Evolutionary conservation across 805 yeast genomes (phyloP).

Genomic region (Metschnikowia borealis): DNA sequence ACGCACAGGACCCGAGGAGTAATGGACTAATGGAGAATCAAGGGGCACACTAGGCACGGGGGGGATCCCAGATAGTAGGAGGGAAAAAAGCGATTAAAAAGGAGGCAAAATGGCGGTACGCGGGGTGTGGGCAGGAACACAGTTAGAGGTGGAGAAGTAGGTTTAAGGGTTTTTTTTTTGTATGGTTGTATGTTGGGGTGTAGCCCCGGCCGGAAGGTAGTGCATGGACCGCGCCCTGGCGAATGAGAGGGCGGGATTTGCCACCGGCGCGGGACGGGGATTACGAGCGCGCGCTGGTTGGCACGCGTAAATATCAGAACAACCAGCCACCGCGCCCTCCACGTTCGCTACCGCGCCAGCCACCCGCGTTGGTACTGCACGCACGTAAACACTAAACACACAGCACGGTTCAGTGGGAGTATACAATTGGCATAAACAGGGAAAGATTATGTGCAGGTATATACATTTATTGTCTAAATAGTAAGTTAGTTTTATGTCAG

Average conservation of each 20-base stretch:
- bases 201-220: constrained; percentile 6
- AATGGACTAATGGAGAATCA: background rate
- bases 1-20: background rate
- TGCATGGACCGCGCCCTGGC: constrained; percentile 15
- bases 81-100: background rate
- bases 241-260: constrained; percentile 10
- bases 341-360: background rate
- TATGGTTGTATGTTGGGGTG: constrained; percentile 2
- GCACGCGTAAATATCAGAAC: constrained; percentile 5
- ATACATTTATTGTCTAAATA: too few species aligned
- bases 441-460: too few species aligned
- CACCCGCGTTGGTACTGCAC: background rate
- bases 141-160: background rate
- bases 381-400: background rate
- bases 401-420: too few species aligned
- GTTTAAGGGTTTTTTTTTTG: constrained; percentile 4
- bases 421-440: too few species aligned
- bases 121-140: constrained; percentile 2
- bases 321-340: constrained; percentile 3
- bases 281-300: constrained; percentile 2
- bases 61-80: background rate
- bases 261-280: constrained; percentile 12
- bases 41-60: background rate
- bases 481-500: too few species aligned
- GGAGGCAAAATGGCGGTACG: background rate